Evolutionary conservation across 345 rosid genomes (phyloP), one percentile per base, ranked within the genome.

Genomic region (Laguncularia racemosa): DNA sequence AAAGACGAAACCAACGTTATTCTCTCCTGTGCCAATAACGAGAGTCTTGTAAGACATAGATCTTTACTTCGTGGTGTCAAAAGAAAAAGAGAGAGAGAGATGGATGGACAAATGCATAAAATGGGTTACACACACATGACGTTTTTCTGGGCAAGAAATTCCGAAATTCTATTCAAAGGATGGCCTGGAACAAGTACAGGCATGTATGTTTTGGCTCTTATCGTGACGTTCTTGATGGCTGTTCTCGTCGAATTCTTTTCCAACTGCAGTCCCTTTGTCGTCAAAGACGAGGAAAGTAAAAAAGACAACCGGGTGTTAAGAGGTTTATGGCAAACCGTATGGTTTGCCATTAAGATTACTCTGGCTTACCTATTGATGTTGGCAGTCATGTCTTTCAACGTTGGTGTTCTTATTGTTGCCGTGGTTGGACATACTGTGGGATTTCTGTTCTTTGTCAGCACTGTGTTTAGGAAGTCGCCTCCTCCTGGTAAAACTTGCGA

Each of bases 121-220:
- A 61, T 44, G 65, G 1, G 12, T 12, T 21, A 44, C 45, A 62
- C 52, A 13, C 83, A 76, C 67, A 69, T 71, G 83, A 57, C 78
- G 20, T 81, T 78, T 67, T 76, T 54, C 57, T 78, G 81, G 76
- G 79, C 79, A 13, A 68, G 33, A 8, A 55, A 67, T 3, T 57
- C 72, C 0, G 68, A 65, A 51, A 53, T 78, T 16, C 78, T 81
- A 20, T 78, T 81, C 74, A 6, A 57, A 1, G 72, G 69, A 14
- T 76, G 78, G 76, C 86, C 86, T 1, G 76, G 81, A 0, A 21
- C 51, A 8, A 16, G 56, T 1, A 14, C 69, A 14, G 59, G 70
- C 53, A 73, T 78, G 84, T 78, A 78, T 26, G 63, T 14, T 0
- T 13, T 76, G 16, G 68, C 84, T 11, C 47, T 78, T 55, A 7